These are phyloP conservation scores for Ogataea saltuana DNA, from an alignment of 805 yeast species.

Conservation along the genomic window DNA sequence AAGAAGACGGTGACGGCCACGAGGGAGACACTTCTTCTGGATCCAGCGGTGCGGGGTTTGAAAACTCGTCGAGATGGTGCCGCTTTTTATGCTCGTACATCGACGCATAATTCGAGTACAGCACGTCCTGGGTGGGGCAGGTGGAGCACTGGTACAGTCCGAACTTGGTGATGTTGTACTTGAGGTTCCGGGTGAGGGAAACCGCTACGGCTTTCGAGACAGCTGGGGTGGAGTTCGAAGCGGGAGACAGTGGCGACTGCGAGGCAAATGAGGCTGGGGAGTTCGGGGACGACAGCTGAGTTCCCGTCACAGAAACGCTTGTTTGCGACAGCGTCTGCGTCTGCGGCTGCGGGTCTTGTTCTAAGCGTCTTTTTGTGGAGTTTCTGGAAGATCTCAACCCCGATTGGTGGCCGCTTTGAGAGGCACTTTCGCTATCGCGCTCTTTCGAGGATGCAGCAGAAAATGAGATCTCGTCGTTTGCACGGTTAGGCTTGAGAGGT, in stretches of 20 bases:
- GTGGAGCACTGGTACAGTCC: constrained; percentile 26
- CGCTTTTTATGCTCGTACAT: constrained; percentile 24
- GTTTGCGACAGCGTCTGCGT: too few relatives aligned
- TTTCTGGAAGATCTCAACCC: constrained; percentile 18
- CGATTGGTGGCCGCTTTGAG: not conserved
- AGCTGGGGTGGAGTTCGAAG: not conserved
- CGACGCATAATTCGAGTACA: constrained; percentile 23
- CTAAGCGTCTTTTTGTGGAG: constrained; percentile 19
- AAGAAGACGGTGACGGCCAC: constrained; percentile 11
- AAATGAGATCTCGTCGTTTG: not conserved
- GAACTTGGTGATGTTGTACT: constrained; percentile 22
- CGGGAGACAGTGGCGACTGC: constrained; percentile 9
- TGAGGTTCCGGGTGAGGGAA: constrained; percentile 11
- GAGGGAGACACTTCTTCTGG: constrained; percentile 5
- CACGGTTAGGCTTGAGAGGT: constrained; percentile 21
- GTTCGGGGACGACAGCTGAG: constrained; percentile 4
- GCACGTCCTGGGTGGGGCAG: constrained; percentile 13
- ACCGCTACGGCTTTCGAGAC: not conserved
- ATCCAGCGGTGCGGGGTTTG: not conserved
- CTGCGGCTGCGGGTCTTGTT: constrained; percentile 8
- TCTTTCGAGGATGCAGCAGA: constrained; percentile 5
- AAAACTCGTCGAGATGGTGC: constrained; percentile 23
- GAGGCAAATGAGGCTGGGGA: constrained; percentile 6
- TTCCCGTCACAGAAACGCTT: too few relatives aligned
- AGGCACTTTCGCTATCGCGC: not conserved